Conservation (phyloP, 148 eudicot species). For the Rheum nobile region DNA sequence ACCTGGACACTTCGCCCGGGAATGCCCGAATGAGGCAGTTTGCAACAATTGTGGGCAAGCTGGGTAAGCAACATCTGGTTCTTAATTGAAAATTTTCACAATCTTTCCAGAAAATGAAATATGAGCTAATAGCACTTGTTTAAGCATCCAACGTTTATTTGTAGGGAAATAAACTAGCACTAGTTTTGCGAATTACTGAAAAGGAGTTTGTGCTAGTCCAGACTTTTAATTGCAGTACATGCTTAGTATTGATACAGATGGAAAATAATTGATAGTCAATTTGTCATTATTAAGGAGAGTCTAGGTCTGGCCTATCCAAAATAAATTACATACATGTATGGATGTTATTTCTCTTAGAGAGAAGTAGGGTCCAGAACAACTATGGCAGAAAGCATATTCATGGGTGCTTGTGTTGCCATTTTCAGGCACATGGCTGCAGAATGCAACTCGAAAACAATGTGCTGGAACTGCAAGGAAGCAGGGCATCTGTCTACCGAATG, state of each 20-base stretch:
- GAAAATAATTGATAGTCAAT: not conserved
- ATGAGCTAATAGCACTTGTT: not conserved
- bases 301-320: not conserved
- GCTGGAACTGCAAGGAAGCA: conserved; percentile 41
- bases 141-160: no score
- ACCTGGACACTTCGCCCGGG: conserved; percentile 63
- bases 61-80: conserved; percentile 30
- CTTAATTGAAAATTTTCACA: not conserved
- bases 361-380: no score
- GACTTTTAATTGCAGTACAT: not conserved
- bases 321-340: no score
- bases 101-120: not conserved
- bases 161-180: no score
- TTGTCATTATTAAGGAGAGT: not conserved
- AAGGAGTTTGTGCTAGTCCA: no score
- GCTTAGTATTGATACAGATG: not conserved
- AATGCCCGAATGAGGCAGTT: conserved; percentile 56
- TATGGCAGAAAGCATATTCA: not conserved
- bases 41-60: conserved; percentile 67
- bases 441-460: conserved; percentile 34
- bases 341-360: no score
- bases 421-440: conserved; percentile 38
- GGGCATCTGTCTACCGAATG: conserved; percentile 36
- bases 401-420: not conserved
- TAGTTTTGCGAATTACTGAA: no score